Conservation (phyloP, 768 basidiomycete species). For the Termitomyces sp. region DNA sequence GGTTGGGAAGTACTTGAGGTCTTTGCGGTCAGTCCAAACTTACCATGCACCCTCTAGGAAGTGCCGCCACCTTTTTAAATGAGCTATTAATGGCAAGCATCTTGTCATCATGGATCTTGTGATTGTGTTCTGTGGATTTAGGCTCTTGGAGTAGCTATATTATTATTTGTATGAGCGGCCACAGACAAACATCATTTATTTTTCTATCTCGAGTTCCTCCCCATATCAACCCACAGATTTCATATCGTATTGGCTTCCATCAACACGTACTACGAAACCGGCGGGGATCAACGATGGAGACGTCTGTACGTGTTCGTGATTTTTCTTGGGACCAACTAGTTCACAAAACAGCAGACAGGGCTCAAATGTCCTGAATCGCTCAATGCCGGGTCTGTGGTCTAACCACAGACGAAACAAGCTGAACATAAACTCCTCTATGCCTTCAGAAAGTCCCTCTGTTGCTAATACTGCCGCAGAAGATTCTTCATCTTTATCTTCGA, state of each 20-base stretch:
- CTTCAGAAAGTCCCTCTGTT: constrained; percentile 21
- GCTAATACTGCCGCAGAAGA: constrained; percentile 19
- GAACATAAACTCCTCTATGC: constrained; percentile 52
- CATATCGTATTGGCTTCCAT: neutral
- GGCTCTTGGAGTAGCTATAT: no score
- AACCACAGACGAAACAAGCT: constrained; percentile 57
- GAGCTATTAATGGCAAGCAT: no score
- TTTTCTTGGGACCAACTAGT: constrained; percentile 6
- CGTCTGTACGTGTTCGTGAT: constrained; percentile 18
- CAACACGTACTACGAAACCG: neutral
- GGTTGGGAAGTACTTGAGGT: no score
- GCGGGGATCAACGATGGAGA: constrained; percentile 14
- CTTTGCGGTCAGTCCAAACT: no score
- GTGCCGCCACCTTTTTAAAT: no score
- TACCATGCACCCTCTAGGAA: no score
- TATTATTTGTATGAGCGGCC: neutral
- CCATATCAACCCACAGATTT: no score
- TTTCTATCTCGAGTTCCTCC: neutral
- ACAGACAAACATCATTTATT: constrained; percentile 4
- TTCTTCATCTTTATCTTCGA: constrained; percentile 7
- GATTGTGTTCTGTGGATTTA: no score
- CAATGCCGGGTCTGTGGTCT: constrained; percentile 79
- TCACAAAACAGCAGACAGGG: constrained; percentile 54
- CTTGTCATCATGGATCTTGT: no score
- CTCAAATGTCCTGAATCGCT: constrained; percentile 68